Conservation (phyloP, 495 filamentous ascomycete species). For the Xylaria telfairii region DNA sequence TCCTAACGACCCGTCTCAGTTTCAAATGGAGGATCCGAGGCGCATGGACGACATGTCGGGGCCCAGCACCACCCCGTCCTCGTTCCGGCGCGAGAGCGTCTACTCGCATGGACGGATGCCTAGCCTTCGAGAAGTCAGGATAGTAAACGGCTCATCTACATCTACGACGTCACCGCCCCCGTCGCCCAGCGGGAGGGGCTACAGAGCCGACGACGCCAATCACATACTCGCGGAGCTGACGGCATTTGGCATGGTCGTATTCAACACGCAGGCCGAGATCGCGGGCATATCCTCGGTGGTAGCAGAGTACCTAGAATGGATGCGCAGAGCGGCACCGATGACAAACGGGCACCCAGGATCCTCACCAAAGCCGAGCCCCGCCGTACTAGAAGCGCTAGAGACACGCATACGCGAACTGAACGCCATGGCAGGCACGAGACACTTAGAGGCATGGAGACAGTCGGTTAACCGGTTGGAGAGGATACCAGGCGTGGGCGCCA, state of each 20-base stretch:
- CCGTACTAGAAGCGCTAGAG: slow-evolving; percentile 24
- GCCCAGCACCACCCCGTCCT: slow-evolving; percentile 7
- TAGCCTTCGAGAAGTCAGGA: slow-evolving; percentile 21
- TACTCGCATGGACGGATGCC: slow-evolving; percentile 22
- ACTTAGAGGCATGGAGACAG: slow-evolving; percentile 24
- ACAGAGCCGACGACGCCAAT: slow-evolving; percentile 25
- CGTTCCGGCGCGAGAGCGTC: slow-evolving; percentile 21
- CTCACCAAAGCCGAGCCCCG: slow-evolving; percentile 6
- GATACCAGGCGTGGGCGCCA: slow-evolving; percentile 26
- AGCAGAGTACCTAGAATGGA: slow-evolving; percentile 28
- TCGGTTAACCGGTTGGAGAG: slow-evolving; percentile 20
- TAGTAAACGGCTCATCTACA: slow-evolving; percentile 21
- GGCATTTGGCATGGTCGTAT: slow-evolving; percentile 27
- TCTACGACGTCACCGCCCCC: slow-evolving; percentile 19
- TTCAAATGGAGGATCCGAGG: slow-evolving; percentile 18
- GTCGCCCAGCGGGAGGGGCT: slow-evolving; percentile 12
- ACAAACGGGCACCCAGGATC: not conserved
- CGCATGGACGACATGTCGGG: slow-evolving; percentile 22
- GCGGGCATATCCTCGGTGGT: slow-evolving; percentile 29
- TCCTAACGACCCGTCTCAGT: slow-evolving; percentile 17
- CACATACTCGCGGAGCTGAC: slow-evolving; percentile 27
- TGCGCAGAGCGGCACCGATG: slow-evolving; percentile 14
- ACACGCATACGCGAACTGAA: slow-evolving; percentile 24
- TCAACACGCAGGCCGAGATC: slow-evolving; percentile 27
- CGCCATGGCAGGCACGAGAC: slow-evolving; percentile 22